A percentile compares a stretch with the other conserved stretches of the same genome.
Evolutionary conservation across 148 eudicot species (phyloP).

Genomic region (Cornus florida): DNA sequence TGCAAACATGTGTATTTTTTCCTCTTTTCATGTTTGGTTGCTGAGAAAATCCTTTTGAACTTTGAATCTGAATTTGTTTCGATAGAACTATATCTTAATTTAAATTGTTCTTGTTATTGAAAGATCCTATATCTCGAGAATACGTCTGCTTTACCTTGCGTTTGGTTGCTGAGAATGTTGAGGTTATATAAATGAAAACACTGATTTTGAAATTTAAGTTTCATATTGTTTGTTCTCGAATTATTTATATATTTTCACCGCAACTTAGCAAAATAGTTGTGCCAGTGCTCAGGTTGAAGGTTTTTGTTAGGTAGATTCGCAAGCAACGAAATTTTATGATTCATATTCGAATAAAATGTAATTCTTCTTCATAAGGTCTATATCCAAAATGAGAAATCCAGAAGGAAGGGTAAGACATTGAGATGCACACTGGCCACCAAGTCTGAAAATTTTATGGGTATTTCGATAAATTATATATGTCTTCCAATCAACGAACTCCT

Average conservation of each 20-base stretch:
- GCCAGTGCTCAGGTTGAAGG: background rate
- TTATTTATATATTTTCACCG: background rate
- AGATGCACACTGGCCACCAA: background rate
- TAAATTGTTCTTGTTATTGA: background rate
- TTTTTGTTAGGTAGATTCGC: background rate
- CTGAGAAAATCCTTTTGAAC: background rate
- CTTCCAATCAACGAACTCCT: too few relatives aligned
- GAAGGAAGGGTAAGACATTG: background rate
- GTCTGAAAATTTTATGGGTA: background rate
- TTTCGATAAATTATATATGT: background rate
- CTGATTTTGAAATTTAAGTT: background rate
- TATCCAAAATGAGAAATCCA: background rate
- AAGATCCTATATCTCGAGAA: background rate
- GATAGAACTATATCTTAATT: background rate
- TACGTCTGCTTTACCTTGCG: background rate
- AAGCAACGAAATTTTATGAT: background rate
- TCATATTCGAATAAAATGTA: background rate
- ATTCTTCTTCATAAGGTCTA: background rate
- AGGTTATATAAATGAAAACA: background rate
- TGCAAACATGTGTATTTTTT: too few relatives aligned
- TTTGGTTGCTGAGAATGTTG: background rate
- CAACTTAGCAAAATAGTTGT: background rate
- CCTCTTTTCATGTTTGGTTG: slow-evolving; percentile 2
- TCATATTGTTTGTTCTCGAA: background rate
- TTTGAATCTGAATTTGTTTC: background rate